Percentiles rank a stretch among this genome's conserved stretches.
phyloP scores from a whole-genome alignment of 1,139 yeast species.

The Candida albicans region DNA sequence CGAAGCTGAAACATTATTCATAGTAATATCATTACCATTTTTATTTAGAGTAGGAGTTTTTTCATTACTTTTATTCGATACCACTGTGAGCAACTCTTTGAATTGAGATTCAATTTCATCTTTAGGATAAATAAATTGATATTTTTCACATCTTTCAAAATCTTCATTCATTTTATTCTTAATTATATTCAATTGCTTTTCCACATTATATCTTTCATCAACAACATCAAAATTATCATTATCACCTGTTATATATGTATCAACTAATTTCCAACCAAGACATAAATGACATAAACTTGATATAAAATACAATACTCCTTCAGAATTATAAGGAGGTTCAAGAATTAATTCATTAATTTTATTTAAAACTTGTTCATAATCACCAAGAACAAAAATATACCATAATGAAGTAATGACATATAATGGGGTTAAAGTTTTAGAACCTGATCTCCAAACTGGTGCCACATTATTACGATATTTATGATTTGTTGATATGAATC shows the following conservation, averaged over 20 bases:
- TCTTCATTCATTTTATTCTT: slow-evolving; percentile 20
- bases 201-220: slow-evolving; percentile 7
- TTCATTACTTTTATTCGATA: not conserved
- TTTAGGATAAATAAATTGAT: slow-evolving; percentile 31
- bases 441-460: slow-evolving; percentile 43
- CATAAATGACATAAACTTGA: slow-evolving; percentile 29
- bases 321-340: slow-evolving; percentile 45
- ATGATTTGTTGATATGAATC: slow-evolving; percentile 8
- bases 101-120: slow-evolving; percentile 21
- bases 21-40: not conserved
- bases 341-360: slow-evolving; percentile 41
- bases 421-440: slow-evolving; percentile 37
- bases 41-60: slow-evolving; percentile 1
- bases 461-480: slow-evolving; percentile 20
- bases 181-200: slow-evolving; percentile 15
- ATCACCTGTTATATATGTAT: slow-evolving; percentile 8
- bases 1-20: not conserved
- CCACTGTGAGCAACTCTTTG: not conserved
- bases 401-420: slow-evolving; percentile 39
- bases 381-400: slow-evolving; percentile 31
- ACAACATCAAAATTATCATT: slow-evolving; percentile 4
- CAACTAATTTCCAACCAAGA: slow-evolving; percentile 18
- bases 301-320: slow-evolving; percentile 43
- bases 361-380: slow-evolving; percentile 26
- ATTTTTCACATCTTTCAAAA: slow-evolving; percentile 30